phyloP scores from a whole-genome alignment of 164 flowering plant genomes.

The Taxillus chinensis region DNA sequence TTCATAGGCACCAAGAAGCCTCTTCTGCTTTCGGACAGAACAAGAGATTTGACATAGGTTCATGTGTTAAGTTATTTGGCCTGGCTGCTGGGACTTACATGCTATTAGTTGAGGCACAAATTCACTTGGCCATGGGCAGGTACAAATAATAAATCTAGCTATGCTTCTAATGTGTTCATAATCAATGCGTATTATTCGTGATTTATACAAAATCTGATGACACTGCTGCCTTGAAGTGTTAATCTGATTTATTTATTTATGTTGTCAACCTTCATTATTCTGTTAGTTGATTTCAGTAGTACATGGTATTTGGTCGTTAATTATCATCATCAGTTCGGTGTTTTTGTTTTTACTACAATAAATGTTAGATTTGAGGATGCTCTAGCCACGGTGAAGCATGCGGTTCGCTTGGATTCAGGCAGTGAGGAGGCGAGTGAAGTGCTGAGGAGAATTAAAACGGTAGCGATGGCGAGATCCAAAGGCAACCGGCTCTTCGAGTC shows the following conservation, averaged over 20 bases:
- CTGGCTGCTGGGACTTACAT: slow-evolving; percentile 20
- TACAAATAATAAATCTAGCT: slow-evolving; percentile 14
- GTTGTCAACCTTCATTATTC: too few species aligned
- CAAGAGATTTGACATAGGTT: slow-evolving; percentile 30
- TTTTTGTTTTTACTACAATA: background rate
- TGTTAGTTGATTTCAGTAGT: background rate
- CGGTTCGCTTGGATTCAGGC: slow-evolving; percentile 45
- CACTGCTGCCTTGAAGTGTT: too few species aligned
- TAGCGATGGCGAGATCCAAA: slow-evolving; percentile 40
- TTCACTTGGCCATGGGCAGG: slow-evolving; percentile 75
- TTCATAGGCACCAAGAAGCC: slow-evolving; percentile 66
- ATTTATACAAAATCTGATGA: too few species aligned
- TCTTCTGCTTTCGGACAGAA: slow-evolving; percentile 21
- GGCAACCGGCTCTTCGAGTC: slow-evolving; percentile 72
- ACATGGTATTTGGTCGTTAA: background rate
- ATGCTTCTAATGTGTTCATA: too few species aligned
- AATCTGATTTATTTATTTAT: too few species aligned
- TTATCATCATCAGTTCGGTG: too few species aligned
- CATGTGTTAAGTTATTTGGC: slow-evolving; percentile 42
- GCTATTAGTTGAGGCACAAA: slow-evolving; percentile 38
- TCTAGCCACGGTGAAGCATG: slow-evolving; percentile 36
- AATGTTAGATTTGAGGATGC: slow-evolving; percentile 66
- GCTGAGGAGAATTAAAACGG: slow-evolving; percentile 31
- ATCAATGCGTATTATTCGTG: too few species aligned
- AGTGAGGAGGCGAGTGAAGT: slow-evolving; percentile 29